Conservation (phyloP, 208 protist genomes). For the Blastocrithidia nonstop region DNA sequence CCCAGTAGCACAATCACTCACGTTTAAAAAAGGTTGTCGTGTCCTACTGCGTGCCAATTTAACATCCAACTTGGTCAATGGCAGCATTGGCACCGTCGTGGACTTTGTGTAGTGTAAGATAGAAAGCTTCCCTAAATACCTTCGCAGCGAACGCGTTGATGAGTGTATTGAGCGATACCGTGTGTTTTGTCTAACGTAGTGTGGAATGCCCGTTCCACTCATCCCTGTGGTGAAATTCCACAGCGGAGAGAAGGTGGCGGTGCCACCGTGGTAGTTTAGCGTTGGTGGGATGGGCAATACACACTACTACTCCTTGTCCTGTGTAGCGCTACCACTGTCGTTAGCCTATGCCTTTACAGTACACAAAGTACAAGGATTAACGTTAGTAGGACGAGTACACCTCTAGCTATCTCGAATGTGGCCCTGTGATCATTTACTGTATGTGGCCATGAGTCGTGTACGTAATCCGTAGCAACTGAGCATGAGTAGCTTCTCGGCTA, state of each 20-base stretch:
- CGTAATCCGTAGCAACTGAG: conserved; percentile 80
- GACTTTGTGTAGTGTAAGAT: conserved; percentile 63
- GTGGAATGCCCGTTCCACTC: conserved; percentile 59
- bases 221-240: conserved; percentile 79
- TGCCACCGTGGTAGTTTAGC: conserved; percentile 73
- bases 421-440: conserved; percentile 78
- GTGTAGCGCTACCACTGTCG: conserved; percentile 53
- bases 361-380: conserved; percentile 82
- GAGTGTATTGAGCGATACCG: conserved; percentile 64
- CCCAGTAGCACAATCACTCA: conserved; percentile 69
- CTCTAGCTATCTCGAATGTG: conserved; percentile 81
- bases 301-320: conserved; percentile 64
- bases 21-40: conserved; percentile 75
- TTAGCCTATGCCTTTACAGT: conserved; percentile 85
- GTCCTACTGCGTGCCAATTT: conserved; percentile 73
- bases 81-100: conserved; percentile 76
- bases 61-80: conserved; percentile 63
- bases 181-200: conserved; percentile 67
- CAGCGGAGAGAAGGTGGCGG: conserved; percentile 50
- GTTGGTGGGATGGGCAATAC: conserved; percentile 58
- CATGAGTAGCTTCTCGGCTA: conserved; percentile 51
- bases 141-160: conserved; percentile 39
- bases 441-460: conserved; percentile 82
- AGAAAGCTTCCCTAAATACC: conserved; percentile 48
- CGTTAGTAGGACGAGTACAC: conserved; percentile 70